Evolutionary conservation across 208 protist species (phyloP).

Genomic region (Trypanosoma theileri): DNA sequence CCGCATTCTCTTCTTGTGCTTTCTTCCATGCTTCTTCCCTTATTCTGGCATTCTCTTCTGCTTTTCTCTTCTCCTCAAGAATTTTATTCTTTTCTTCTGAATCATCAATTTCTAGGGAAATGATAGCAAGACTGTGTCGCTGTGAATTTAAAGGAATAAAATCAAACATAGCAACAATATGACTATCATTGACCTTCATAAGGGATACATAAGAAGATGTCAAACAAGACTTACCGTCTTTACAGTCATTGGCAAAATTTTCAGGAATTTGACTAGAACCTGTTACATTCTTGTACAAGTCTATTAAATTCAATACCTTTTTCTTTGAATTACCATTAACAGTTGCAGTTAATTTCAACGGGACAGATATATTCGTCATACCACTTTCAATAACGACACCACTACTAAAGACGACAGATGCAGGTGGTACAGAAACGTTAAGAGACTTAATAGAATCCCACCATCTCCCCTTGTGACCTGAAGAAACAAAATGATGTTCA

Average conservation of each 20-base stretch:
- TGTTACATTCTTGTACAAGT: conserved; percentile 23
- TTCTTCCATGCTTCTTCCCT: conserved; percentile 43
- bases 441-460: conserved; percentile 41
- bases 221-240: conserved; percentile 12
- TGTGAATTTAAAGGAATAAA: conserved; percentile 25
- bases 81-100: conserved; percentile 45
- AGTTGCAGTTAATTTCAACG: conserved; percentile 20
- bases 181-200: conserved; percentile 6
- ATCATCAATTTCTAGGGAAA: conserved; percentile 50
- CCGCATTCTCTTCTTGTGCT: conserved; percentile 34
- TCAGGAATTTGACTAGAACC: conserved; percentile 16
- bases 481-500: conserved; percentile 33
- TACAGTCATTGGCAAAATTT: conserved; percentile 20
- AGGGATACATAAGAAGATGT: conserved; percentile 30
- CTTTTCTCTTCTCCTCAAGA: conserved; percentile 33
- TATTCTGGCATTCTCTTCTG: conserved; percentile 31
- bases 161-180: conserved; percentile 28
- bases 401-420: conserved; percentile 28
- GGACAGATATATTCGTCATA: conserved; percentile 18
- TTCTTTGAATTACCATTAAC: conserved; percentile 16
- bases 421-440: conserved; percentile 36
- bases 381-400: conserved; percentile 26
- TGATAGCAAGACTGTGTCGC: conserved; percentile 16
- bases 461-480: conserved; percentile 37
- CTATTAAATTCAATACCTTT: conserved; percentile 14